phyloP scores from a whole-genome alignment of 2,329 filamentous ascomycete species.

The Pyricularia sp. region DNA sequence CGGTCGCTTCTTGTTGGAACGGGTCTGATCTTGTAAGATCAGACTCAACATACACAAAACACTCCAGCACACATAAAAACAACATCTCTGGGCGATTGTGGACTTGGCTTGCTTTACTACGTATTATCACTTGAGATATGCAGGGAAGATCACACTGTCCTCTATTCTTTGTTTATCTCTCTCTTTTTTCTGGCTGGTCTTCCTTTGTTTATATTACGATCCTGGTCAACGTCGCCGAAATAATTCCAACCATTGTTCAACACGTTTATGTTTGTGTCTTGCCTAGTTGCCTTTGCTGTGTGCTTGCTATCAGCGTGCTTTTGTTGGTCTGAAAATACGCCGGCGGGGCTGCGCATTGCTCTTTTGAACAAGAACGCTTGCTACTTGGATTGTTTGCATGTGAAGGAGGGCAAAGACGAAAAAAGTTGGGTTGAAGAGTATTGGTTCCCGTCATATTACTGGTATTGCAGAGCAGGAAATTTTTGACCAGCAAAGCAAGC shows the following conservation, averaged over 20 bases:
- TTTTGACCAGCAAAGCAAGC: not conserved
- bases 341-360: not conserved
- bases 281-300: not conserved
- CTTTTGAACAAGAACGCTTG: not conserved
- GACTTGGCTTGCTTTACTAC: not conserved
- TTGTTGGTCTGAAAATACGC: not conserved
- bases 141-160: not conserved
- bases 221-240: not conserved
- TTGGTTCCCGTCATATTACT: not conserved
- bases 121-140: not conserved
- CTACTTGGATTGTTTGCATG: not conserved
- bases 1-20: not conserved
- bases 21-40: not conserved
- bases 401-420: not conserved
- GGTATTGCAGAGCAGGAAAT: not conserved
- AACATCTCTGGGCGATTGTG: not conserved
- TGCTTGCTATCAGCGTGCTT: not conserved
- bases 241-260: not conserved
- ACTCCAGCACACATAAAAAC: not conserved
- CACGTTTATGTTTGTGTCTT: not conserved
- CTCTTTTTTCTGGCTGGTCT: conserved; percentile 6
- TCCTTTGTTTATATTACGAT: conserved; percentile 3
- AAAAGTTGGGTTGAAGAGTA: not conserved
- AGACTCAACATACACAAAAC: not conserved
- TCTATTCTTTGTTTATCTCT: conserved; percentile 2